Conservation (phyloP, 768 basidiomycete genomes). For the Mycena olivaceomarginata region DNA sequence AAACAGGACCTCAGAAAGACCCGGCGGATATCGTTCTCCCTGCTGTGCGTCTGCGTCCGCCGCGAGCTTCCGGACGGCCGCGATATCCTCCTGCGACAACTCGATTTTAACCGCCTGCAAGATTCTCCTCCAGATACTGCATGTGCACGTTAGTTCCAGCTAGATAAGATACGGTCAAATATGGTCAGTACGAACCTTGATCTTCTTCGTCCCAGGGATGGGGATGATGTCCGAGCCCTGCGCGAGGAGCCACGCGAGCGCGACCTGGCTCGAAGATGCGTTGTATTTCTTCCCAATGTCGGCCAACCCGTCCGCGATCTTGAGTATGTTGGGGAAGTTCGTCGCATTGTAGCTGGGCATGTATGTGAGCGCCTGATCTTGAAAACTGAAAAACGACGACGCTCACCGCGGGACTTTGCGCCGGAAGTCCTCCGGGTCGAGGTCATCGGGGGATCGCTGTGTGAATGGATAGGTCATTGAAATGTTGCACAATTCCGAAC, state of each 20-base stretch:
- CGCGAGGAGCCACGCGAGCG: constrained; percentile 43
- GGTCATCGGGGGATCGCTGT: constrained; percentile 57
- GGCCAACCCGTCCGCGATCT: constrained; percentile 56
- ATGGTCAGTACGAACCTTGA: constrained; percentile 23
- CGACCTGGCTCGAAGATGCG: constrained; percentile 35
- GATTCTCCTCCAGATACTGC: constrained; percentile 59
- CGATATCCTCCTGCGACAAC: constrained; percentile 23
- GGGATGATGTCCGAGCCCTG: constrained; percentile 39
- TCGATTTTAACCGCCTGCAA: constrained; percentile 34
- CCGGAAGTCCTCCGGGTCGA: constrained; percentile 54
- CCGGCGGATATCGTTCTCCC: constrained; percentile 51
- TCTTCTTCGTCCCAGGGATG: constrained; percentile 40
- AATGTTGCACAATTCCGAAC: not conserved
- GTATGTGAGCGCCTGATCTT: not conserved
- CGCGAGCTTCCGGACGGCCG: constrained; percentile 49
- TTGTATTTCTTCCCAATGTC: constrained; percentile 55
- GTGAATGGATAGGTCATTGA: not conserved
- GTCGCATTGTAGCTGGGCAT: constrained; percentile 49
- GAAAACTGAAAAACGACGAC: not conserved
- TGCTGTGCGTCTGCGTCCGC: constrained; percentile 46
- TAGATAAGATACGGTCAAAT: not conserved
- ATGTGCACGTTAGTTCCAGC: not conserved
- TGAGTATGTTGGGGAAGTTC: constrained; percentile 66
- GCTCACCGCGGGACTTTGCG: constrained; percentile 48
- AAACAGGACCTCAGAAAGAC: constrained; percentile 24